phyloP scores from a whole-genome alignment of 2,329 filamentous ascomycete species.

The Ceratocystis papillata region DNA sequence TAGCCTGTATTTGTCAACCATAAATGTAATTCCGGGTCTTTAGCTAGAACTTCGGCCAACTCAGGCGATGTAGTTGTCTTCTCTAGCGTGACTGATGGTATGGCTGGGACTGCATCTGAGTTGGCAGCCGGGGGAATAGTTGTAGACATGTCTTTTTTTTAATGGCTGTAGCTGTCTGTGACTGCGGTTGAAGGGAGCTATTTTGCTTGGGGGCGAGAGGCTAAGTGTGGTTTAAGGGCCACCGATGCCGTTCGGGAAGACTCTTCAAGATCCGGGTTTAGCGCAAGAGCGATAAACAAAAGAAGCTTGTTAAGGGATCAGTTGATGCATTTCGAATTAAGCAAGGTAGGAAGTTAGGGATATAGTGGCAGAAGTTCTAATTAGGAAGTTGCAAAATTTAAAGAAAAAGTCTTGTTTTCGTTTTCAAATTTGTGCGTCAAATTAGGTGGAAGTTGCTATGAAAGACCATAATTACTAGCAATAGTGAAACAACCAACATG shows the following conservation, averaged over 20 bases:
- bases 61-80: background rate
- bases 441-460: background rate
- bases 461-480: background rate
- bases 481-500: no score
- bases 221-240: no score
- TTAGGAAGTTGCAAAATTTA: background rate
- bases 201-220: no score
- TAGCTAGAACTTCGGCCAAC: background rate
- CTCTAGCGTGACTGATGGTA: background rate
- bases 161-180: no score
- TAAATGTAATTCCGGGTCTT: conserved; percentile 26
- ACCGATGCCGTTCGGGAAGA: no score
- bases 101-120: background rate
- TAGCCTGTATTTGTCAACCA: conserved; percentile 29
- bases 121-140: background rate
- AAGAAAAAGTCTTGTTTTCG: background rate
- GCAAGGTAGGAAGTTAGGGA: background rate
- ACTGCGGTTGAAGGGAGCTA: no score
- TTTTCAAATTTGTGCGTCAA: background rate
- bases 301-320: no score
- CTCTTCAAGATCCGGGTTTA: no score
- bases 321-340: background rate
- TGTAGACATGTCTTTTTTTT: background rate
- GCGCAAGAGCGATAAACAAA: no score
- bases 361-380: no score